phyloP scores from a whole-genome alignment of 2,329 filamentous ascomycete genomes.

The Lachnellula cervina region DNA sequence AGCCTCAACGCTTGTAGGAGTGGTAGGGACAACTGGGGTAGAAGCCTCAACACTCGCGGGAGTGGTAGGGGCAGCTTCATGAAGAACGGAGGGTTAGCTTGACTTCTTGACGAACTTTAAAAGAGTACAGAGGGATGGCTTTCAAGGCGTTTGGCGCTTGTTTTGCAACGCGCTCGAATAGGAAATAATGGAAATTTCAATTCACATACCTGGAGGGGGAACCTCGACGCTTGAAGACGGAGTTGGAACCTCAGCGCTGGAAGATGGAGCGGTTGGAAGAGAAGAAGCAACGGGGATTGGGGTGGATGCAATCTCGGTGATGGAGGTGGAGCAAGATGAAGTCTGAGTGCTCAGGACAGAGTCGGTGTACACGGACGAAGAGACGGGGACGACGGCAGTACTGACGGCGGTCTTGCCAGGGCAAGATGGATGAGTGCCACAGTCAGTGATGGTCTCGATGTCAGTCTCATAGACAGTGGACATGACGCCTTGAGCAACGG shows the following conservation, averaged over 20 bases:
- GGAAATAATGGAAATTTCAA: neutral
- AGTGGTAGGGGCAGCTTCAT: neutral
- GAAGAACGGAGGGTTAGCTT: neutral
- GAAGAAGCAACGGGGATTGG: neutral
- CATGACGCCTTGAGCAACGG: neutral
- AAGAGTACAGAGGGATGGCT: too few species aligned
- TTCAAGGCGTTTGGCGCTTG: too few species aligned
- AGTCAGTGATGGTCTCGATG: slow-evolving; percentile 9
- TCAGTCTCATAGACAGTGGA: slow-evolving; percentile 5
- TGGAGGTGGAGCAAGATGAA: neutral
- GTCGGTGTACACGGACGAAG: neutral
- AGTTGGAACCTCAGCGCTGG: neutral
- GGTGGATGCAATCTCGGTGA: neutral
- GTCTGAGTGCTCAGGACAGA: neutral
- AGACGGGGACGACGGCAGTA: neutral
- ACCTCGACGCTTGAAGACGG: neutral
- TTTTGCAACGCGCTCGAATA: too few species aligned
- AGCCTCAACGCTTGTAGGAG: neutral
- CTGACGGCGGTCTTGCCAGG: neutral
- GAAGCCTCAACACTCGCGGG: neutral
- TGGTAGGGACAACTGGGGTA: neutral
- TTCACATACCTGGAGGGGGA: neutral
- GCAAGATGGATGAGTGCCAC: neutral
- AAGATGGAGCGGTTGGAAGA: neutral
- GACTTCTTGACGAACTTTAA: too few species aligned